Evolutionary conservation across 768 basidiomycete genomes (phyloP).

Genomic region (Pholiota conissans): DNA sequence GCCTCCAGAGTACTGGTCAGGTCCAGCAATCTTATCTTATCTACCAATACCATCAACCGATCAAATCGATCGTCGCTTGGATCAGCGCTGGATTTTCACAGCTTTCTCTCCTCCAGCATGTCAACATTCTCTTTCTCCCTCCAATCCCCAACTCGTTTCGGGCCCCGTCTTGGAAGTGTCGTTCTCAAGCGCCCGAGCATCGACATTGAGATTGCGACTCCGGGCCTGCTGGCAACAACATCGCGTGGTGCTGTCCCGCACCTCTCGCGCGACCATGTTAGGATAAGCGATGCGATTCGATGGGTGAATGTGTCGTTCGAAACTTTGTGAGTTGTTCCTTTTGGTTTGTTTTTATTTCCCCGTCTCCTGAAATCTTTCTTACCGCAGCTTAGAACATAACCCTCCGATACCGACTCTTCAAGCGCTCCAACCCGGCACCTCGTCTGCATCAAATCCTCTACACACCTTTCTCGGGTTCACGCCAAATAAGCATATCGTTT

Average conservation of each 20-base stretch:
- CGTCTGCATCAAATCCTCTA: conserved; percentile 47
- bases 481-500: conserved; percentile 47
- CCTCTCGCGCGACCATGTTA: conserved; percentile 63
- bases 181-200: conserved; percentile 16
- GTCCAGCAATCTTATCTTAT: neutral
- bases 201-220: conserved; percentile 58
- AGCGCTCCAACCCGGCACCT: neutral
- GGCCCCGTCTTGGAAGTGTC: conserved; percentile 36
- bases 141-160: conserved; percentile 20
- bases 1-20: no score
- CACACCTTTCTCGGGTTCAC: conserved; percentile 66
- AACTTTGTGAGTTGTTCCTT: conserved; percentile 63
- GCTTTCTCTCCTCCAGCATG: no score
- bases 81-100: no score
- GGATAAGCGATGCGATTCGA: conserved; percentile 44
- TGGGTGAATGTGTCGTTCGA: conserved; percentile 80
- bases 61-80: neutral
- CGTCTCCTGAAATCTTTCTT: neutral
- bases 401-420: conserved; percentile 70
- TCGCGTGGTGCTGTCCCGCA: conserved; percentile 78
- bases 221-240: conserved; percentile 59
- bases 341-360: no score
- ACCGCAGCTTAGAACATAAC: conserved; percentile 54
- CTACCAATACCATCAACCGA: neutral
- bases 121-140: conserved; percentile 16